Base-by-base conservation (phyloP, 1,139 yeast genomes). In the Protomyces lactucae-debilis region DNA sequence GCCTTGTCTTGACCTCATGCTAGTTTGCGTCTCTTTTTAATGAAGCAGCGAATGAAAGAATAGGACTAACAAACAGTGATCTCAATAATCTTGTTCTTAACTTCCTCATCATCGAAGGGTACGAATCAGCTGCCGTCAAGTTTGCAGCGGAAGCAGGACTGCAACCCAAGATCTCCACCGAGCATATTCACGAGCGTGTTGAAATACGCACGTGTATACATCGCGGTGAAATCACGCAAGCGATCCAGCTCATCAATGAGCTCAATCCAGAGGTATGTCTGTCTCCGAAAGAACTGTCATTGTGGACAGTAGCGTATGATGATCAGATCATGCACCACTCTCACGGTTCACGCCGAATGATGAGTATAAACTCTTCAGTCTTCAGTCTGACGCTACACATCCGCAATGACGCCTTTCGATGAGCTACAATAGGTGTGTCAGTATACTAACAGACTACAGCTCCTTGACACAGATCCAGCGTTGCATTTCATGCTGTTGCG, bases 161-260 rank as follows among this genome's bases (percentile, higher is more conserved):
- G 43, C 66, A 69, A 5, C 67, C 70, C 4, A 57, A 70, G 3
- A 68, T 69, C 8, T 72, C 73, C 28, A 67, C 72, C 52, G 69
- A 69, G 28, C 66, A 72, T 9, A 72, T 77, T 45, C 70, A 71
- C 12, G 73, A 72, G 52, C 71, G 80, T 12, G 71, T 72, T 68
- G 68, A 66, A n/a, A 75, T 77, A 51, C 74, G 75, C 61, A 67
- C 71, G 3, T 69, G 74, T 23, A 76, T 77, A 40, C 73, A 71
- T 28, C 68, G 71, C 2, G 80, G 80, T 2, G 69, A 71, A 16
- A 71, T 77, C 40, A 73, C 74, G 46, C 69, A 66, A 39, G 79
- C 80, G 9, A 74, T 77, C 64, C 77, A 76, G 61, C 69, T 70
- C 63, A 75, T 77, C 64, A 76, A 76, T 63, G 79, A 78, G 39